These are phyloP conservation scores for Eucalyptus dawsonii DNA, from an alignment of 345 rosid species.

Conservation along the genomic window DNA sequence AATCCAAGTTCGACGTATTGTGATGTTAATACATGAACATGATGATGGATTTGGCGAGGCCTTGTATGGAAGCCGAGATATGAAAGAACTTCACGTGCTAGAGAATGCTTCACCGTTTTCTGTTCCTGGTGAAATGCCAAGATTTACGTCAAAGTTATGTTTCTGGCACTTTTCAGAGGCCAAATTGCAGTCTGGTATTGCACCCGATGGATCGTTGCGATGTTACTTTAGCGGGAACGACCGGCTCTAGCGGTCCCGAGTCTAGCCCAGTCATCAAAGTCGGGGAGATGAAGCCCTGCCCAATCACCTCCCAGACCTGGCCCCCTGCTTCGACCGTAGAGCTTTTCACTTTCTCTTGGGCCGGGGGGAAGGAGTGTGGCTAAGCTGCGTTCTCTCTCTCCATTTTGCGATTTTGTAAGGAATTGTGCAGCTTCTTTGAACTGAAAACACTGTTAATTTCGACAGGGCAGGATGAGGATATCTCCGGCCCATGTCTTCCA, in stretches of 20 bases:
- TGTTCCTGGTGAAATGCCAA: not conserved
- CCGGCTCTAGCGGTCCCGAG: not conserved
- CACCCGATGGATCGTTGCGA: not conserved
- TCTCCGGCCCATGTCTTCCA: not conserved
- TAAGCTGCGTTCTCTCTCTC: not conserved
- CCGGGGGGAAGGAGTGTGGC: not conserved
- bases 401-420: not conserved
- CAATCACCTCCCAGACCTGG: not conserved
- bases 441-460: not conserved
- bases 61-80: not conserved
- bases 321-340: not conserved
- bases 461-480: not conserved
- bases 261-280: not conserved
- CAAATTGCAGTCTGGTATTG: not conserved
- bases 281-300: not conserved
- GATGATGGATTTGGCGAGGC: not conserved
- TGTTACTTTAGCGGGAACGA: not conserved
- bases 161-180: not conserved
- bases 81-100: not conserved
- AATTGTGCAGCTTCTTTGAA: not conserved
- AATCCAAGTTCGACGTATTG: not conserved
- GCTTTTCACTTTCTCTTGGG: not conserved
- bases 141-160: not conserved
- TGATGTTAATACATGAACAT: not conserved
- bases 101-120: not conserved